Evolutionary conservation across 1,284 basidiomycete species (phyloP), one percentile per base, ranked within the genome.

Genomic region (Cutaneotrichosporon dermatis): DNA sequence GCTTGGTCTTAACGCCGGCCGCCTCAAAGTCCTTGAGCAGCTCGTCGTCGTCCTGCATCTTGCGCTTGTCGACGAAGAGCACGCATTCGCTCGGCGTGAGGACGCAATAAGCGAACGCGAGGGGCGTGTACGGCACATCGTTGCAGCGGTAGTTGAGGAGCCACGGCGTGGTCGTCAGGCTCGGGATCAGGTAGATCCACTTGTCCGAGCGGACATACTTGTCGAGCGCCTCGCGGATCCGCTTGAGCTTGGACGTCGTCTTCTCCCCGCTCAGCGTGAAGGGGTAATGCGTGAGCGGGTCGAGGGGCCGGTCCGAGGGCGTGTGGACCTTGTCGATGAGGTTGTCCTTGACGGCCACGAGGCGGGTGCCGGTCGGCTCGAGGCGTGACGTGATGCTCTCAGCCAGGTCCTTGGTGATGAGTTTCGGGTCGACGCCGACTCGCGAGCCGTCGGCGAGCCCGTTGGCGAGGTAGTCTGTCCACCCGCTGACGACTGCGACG

Each of bases 361-460:
- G 79, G 62, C 82, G 81, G 51, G 34, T 40, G 39, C 12, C 12
- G 9, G 9, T 12, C 9, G 39, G 39, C 39, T 8, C 39, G 1
- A 73, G 63, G 9, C 65, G 69, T 3, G 55, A 36, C 42, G 66
- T 39, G 44, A 74, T 60, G 1, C 64, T 63, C 15, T 55, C 53
- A 8, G 67, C 69, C 2, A 60, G 48, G 16, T 56, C 48, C 49
- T 33, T 12, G 3, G 90, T 84, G 60, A 95, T 81, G 80, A 95
- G 87, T 35, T 90, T 87, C 8, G 92, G 91, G 76, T 97, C 94
- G 57, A 96, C 83, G 11, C 93, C 93, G 57, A 96, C 84, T 62
- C 85, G 82, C 34, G 82, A 72, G 2, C 78, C 77, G 51, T 82
- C 83, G 10, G 79, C 83, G 9, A 84, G 83, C 45, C 81, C 84